Conservation (phyloP, 2,329 filamentous ascomycete species). For the Anthostomella pinea region DNA sequence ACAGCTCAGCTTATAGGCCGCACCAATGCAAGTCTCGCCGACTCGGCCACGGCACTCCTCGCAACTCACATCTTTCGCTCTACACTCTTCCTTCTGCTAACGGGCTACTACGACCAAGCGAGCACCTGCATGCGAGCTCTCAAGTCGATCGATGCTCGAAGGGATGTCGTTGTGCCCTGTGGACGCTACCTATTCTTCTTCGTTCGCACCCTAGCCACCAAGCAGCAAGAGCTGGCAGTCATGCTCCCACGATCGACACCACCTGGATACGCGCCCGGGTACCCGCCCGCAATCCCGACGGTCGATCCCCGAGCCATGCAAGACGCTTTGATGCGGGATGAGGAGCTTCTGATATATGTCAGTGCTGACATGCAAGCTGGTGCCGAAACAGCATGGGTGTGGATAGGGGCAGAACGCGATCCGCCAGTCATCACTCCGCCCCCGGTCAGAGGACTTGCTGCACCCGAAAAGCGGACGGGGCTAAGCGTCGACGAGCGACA, state of each 20-base stretch:
- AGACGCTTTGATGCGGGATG: slow-evolving; percentile 57
- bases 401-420: slow-evolving; percentile 61
- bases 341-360: slow-evolving; percentile 84
- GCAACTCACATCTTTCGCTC: slow-evolving; percentile 87
- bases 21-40: slow-evolving; percentile 56
- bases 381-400: slow-evolving; percentile 79
- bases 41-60: slow-evolving; percentile 70
- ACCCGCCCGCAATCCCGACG: slow-evolving; percentile 21
- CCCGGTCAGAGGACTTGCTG: slow-evolving; percentile 39
- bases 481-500: slow-evolving; percentile 55
- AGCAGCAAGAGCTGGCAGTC: slow-evolving; percentile 45
- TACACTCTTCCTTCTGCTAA: slow-evolving; percentile 73
- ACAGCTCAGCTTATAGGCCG: slow-evolving; percentile 75
- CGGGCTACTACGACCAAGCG: slow-evolving; percentile 70
- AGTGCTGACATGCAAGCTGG: slow-evolving; percentile 83
- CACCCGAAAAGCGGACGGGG: slow-evolving; percentile 47
- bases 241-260: slow-evolving; percentile 27
- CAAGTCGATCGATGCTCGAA: slow-evolving; percentile 65
- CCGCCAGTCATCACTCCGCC: slow-evolving; percentile 23
- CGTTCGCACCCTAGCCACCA: slow-evolving; percentile 60
- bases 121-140: slow-evolving; percentile 70
- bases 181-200: slow-evolving; percentile 84
- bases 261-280: slow-evolving; percentile 21
- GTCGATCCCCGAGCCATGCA: slow-evolving; percentile 28
- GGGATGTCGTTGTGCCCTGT: slow-evolving; percentile 73